Base-by-base conservation (phyloP, 768 basidiomycete species). In the Rickenella mellea region DNA sequence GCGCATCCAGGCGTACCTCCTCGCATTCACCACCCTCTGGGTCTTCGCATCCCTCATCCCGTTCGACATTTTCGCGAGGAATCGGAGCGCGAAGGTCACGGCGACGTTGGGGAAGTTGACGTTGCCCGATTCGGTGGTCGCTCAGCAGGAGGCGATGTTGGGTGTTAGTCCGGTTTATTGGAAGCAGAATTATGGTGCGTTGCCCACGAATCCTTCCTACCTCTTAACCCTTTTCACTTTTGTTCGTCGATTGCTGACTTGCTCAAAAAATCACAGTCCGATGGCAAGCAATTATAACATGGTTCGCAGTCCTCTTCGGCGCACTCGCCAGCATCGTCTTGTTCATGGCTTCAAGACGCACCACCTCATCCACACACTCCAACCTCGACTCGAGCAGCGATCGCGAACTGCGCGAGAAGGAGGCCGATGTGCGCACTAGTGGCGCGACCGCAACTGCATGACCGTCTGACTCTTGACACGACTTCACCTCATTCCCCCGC, bases 31-130 rank as follows among this genome's bases (percentile, higher is more conserved):
- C 50, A 52, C 63, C 21, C 17, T 61, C 8, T 74, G 69, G 69
- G 58, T 79, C 30, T 61, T 80, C 40, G 71, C 64, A 24, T 60
- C 67, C 27, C 61, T 73, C 45, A 65, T 72, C n/a, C 61, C 68
- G 6, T 71, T 69, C 44, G 67, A 69, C 27, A 51, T 64, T 47
- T 67, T 67, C 58, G 67, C 69, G 47, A 66, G 67, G 17, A 73
- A 55, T 43, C 64, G 63, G 29, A 52, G 55, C n/a, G 71, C 67
- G n/a, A 55, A 62, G 41, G 62, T 78, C 42, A 50, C 57, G 9
- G 74, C 73, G 4, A 61, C 57, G 38, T 46, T 78, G 45, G 61
- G 56, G 4, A 57, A 56, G 11, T 32, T 60, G 1, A 50, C 54
- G 32, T 44, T 80, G 8, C 64, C 71, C 7, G 52, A 53, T 7